Evolutionary conservation across 352 stramenopile species (phyloP), one percentile per base, ranked within the genome.

Genomic region (Pythium periplocum): DNA sequence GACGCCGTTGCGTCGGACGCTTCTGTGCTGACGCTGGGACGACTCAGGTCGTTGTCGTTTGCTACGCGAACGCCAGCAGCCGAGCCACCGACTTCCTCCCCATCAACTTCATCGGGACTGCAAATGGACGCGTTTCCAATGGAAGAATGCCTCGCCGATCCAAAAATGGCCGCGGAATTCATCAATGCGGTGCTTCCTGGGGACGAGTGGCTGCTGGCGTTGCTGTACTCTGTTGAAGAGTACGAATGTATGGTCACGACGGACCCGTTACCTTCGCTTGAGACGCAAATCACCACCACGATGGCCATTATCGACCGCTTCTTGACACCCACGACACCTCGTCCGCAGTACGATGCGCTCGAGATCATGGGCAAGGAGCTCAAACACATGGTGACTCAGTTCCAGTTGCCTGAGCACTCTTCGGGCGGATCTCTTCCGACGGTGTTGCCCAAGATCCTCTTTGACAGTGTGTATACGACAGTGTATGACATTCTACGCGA

Each of bases 221-320:
- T 77, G 10, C 39, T 75, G 6, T 77, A 73, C 35, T 76, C 68
- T 0, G 69, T 80, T 39, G 62, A 80, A 38, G 71, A 80, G 38
- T 77, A 67, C 39, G 68, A 80, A 35, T 45, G 55, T n/a, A 58
- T 77, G n/a, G 55, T 69, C 3, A 69, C 60, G 26, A 51, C 41
- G 4, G 60, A 73, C 0, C 26, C 57, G 1, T 33, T 53, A 2
- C 55, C 59, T 4, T 33, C 48, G 6, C 45, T 71, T 3, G 53
- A 66, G 4, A 51, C 49, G 1, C 67, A 80, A 43, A 46, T 64
- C 41, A 53, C 46, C 5, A 68, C 62, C 55, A 64, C 67, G 10
- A 62, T 38, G 11, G 61, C 64, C 1, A 61, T 77, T 11, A 55
- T 80, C 9, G 55, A 73, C 37, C 68, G 58, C 8, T 72, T 75